Base-by-base conservation (phyloP, 2,329 filamentous ascomycete species). In the Penicillium paneum region DNA sequence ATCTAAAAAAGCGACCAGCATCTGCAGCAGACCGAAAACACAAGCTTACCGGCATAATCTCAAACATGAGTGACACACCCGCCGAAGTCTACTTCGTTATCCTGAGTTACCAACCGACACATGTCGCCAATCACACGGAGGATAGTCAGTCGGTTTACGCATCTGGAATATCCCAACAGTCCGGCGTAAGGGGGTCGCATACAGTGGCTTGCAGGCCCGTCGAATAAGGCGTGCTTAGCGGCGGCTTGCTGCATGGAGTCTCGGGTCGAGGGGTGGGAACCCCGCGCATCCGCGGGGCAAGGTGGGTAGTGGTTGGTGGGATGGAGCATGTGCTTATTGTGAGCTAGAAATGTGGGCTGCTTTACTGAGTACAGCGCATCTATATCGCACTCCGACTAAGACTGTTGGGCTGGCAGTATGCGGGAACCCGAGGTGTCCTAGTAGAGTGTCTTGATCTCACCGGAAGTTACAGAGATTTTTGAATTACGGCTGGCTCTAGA, bases 201-300 rank as follows among this genome's bases (percentile, higher is more conserved):
- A 26, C 21, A 40, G 48, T 35, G 29, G 21, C 48, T 21, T 45
- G 28, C 17, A 21, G 7, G 24, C 39, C 17, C 34, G 8, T 29
- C 24, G 7, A 31, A 45, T 24, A 51, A 51, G 11, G 24, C 40
- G 40, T 36, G n/a, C 31, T 44, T 50, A 51, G 49, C 31, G 40
- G 24, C 49, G 49, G 49, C 24, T 38, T 51, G 49, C 15, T 45
- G 49, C 49, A 51, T 44, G 40, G 4, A 21, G 31, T 50, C 17
- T 51, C 40, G 40, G 40, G 40, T 36, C 15, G 48, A 28, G 31
- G 21, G 13, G 24, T 43, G 31, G 28, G 19, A 36, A 13, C 40
- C 17, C 24, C 29, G 39, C 31, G 11, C 31, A 21, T 36, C 19
- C 8, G 5, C 31, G 40, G 31, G 40, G 49, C 12, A 45, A 29